Conservation (phyloP, 73 alveolate species). For the Paraurostyla sp. region DNA sequence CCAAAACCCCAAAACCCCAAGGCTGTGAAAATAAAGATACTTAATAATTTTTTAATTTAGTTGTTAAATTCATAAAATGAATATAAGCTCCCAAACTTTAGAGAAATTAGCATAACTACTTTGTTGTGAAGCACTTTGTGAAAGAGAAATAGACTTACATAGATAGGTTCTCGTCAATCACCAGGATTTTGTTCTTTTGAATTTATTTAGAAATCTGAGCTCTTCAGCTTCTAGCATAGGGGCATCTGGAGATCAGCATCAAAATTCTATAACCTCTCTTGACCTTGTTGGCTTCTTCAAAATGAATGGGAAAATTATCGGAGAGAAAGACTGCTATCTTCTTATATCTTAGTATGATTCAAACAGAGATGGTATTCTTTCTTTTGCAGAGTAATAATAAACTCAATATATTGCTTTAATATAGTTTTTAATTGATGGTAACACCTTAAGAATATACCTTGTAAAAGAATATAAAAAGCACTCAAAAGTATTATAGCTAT, state of each 20-base stretch:
- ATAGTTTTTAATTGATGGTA: slow-evolving; percentile 27
- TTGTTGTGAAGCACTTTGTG: slow-evolving; percentile 1
- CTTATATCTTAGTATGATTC: neutral
- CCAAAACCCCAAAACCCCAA: too few relatives aligned
- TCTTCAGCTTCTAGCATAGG: neutral
- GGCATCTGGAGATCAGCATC: neutral
- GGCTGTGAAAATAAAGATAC: too few relatives aligned
- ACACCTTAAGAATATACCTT: neutral
- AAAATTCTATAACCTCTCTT: slow-evolving; percentile 16
- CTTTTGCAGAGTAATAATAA: slow-evolving; percentile 43
- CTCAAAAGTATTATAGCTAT: slow-evolving; percentile 13
- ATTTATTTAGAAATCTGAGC: neutral
- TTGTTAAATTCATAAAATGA: slow-evolving; percentile 1
- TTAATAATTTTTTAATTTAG: too few relatives aligned
- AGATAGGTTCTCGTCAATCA: neutral
- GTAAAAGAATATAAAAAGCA: neutral
- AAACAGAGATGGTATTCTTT: slow-evolving; percentile 48
- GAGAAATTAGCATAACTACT: neutral
- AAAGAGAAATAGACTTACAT: slow-evolving; percentile 31
- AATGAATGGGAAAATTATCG: slow-evolving; percentile 12
- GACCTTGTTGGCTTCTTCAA: slow-evolving; percentile 44
- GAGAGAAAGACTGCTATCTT: slow-evolving; percentile 45
- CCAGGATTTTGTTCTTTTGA: neutral
- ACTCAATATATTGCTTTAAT: too few relatives aligned
- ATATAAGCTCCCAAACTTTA: neutral